phyloP scores from a whole-genome alignment of 2,329 filamentous ascomycete species.

The Teratosphaeria zuluensis region DNA sequence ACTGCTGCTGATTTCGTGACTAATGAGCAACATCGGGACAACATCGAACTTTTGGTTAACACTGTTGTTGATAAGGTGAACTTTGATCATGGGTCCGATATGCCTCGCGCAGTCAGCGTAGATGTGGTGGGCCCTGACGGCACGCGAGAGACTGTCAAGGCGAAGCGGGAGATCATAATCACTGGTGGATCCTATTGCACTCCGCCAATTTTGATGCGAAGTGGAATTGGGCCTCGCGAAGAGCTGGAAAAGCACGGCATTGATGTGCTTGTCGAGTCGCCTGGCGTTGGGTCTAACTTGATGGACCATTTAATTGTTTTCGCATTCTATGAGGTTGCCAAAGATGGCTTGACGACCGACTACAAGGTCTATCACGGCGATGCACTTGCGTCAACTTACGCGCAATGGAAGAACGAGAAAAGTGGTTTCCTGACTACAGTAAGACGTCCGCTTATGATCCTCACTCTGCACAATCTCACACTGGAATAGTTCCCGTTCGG shows the following conservation, averaged over 20 bases:
- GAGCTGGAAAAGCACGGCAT: constrained; percentile 47
- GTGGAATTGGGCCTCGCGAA: constrained; percentile 47
- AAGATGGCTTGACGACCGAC: neutral
- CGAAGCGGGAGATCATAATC: constrained; percentile 38
- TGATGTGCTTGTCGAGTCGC: constrained; percentile 43
- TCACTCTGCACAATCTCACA: neutral
- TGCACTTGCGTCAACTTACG: neutral
- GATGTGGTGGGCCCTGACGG: constrained; percentile 31
- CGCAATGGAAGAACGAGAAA: neutral
- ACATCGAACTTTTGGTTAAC: constrained; percentile 47
- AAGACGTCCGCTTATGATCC: neutral
- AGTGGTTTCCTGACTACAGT: neutral
- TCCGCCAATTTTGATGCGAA: constrained; percentile 55
- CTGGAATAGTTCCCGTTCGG: neutral
- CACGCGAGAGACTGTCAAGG: constrained; percentile 31
- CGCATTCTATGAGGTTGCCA: neutral
- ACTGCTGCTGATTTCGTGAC: neutral
- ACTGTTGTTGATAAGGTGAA: constrained; percentile 56
- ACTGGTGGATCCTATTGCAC: constrained; percentile 51
- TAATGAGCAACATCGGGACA: neutral
- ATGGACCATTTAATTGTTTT: constrained; percentile 43
- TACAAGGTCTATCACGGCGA: neutral
- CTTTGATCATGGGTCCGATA: constrained; percentile 50
- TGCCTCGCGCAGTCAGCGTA: constrained; percentile 40
- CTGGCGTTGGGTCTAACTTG: constrained; percentile 54